These are phyloP conservation scores for Botrytis sinoallii DNA, from an alignment of 2,329 filamentous ascomycete genomes.

Conservation along the genomic window DNA sequence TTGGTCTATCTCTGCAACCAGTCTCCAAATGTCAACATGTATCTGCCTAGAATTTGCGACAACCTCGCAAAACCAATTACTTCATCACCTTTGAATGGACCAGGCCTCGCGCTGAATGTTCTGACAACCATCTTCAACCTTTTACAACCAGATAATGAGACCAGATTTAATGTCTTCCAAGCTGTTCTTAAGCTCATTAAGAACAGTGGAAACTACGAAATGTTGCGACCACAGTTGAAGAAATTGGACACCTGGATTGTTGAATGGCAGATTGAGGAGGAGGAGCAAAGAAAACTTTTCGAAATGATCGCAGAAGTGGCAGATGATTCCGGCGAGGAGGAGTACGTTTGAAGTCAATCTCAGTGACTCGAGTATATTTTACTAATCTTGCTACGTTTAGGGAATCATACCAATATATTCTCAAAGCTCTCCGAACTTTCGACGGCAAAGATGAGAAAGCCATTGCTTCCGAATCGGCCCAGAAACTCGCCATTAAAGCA, in stretches of 20 bases:
- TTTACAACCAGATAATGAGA: slow-evolving; percentile 69
- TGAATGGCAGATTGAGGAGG: slow-evolving; percentile 77
- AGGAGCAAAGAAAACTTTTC: slow-evolving; percentile 82
- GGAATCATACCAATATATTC: slow-evolving; percentile 64
- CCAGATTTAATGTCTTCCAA: slow-evolving; percentile 87
- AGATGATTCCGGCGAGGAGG: slow-evolving; percentile 70
- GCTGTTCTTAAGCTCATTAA: slow-evolving; percentile 83
- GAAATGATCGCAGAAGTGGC: slow-evolving; percentile 79
- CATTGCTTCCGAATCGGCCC: slow-evolving; percentile 56
- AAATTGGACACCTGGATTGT: slow-evolving; percentile 78
- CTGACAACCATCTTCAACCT: slow-evolving; percentile 97
- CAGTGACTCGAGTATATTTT: background rate
- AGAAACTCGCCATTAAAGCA: slow-evolving; percentile 61
- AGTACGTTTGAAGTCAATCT: slow-evolving; percentile 50
- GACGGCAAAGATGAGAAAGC: slow-evolving; percentile 54
- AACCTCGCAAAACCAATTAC: slow-evolving; percentile 85
- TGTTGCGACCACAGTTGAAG: slow-evolving; percentile 77
- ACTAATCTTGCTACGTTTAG: slow-evolving; percentile 39
- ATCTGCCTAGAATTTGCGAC: slow-evolving; percentile 83
- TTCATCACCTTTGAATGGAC: slow-evolving; percentile 80
- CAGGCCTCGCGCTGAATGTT: slow-evolving; percentile 81
- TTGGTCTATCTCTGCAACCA: slow-evolving; percentile 90
- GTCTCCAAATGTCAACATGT: slow-evolving; percentile 78
- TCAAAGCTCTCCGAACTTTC: slow-evolving; percentile 61
- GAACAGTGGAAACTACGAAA: slow-evolving; percentile 72